Percentiles rank a stretch among this genome's conserved stretches.
Evolutionary conservation across 1,284 basidiomycete species (phyloP).

Genomic region (Hymenochaete sp.): DNA sequence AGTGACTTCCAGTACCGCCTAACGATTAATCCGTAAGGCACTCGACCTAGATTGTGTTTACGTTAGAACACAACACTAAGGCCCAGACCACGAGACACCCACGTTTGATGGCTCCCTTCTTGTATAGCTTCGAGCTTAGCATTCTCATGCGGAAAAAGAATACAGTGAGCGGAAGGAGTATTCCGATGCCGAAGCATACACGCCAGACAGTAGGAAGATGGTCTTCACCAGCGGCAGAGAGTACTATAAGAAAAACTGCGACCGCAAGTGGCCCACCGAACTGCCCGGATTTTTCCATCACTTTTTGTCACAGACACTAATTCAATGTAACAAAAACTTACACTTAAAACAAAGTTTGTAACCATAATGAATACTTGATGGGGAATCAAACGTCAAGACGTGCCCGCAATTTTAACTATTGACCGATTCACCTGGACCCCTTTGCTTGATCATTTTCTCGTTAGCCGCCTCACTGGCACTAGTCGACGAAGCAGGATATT

Average conservation of each 20-base stretch:
- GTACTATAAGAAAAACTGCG: conserved; percentile 63
- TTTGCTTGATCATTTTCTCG: conserved; percentile 50
- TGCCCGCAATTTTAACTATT: background rate
- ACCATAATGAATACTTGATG: conserved; percentile 59
- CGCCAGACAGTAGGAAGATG: conserved; percentile 70
- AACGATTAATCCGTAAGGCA: conserved; percentile 56
- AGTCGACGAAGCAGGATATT: conserved; percentile 68
- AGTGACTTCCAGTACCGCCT: conserved; percentile 62
- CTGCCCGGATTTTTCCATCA: conserved; percentile 25
- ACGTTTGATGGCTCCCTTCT: conserved; percentile 58
- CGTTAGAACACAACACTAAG: background rate
- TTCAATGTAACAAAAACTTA: conserved; percentile 22
- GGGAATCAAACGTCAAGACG: background rate
- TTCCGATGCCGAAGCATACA: conserved; percentile 65
- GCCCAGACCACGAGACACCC: conserved; percentile 20
- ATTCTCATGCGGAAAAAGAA: conserved; percentile 67
- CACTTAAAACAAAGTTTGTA: conserved; percentile 60
- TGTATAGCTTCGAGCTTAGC: conserved; percentile 60
- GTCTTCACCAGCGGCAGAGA: conserved; percentile 55
- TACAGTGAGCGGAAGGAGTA: conserved; percentile 59
- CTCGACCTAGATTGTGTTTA: conserved; percentile 31
- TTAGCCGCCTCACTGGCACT: conserved; percentile 67
- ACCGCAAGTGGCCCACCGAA: conserved; percentile 66
- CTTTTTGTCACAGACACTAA: background rate
- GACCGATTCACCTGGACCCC: conserved; percentile 45